Conservation (phyloP, 345 rosid species). For the Dovyalis caffra region DNA sequence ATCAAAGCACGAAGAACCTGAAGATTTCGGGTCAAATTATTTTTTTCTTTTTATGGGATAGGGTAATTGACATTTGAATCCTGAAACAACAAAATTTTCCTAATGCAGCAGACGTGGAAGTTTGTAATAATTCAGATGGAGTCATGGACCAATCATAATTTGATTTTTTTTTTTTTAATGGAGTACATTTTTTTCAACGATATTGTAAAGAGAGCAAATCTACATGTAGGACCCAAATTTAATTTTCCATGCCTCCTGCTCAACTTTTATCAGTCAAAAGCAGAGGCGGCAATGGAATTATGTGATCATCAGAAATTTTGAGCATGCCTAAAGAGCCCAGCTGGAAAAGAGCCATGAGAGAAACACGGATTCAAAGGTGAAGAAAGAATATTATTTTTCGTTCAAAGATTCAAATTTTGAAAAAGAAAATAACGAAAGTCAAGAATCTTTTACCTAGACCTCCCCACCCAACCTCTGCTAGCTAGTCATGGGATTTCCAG, state of each 20-base stretch:
- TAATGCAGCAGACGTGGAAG: background rate
- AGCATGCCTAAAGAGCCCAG: conserved; percentile 7
- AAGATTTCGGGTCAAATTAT: background rate
- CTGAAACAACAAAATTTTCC: background rate
- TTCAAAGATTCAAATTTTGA: conserved; percentile 25
- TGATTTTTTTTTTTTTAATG: background rate
- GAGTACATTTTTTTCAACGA: conserved; percentile 16
- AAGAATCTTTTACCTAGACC: conserved; percentile 31
- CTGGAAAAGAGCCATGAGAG: conserved; percentile 3
- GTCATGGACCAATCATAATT: background rate
- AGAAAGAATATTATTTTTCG: background rate
- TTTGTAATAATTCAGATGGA: background rate
- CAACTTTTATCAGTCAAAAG: conserved; percentile 31
- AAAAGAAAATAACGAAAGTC: conserved; percentile 2
- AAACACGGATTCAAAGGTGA: conserved; percentile 22
- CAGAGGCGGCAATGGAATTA: conserved; percentile 7
- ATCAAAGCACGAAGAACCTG: background rate
- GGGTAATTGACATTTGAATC: conserved; percentile 8
- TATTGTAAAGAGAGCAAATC: conserved; percentile 28
- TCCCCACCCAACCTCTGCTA: conserved; percentile 13
- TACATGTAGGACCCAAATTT: conserved; percentile 10
- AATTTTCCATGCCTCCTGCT: conserved; percentile 4
- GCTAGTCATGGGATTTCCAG: conserved; percentile 15
- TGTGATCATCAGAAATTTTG: conserved; percentile 11
- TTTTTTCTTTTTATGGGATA: background rate